Conservation (phyloP, 768 basidiomycete genomes). For the Termitomyces sp. region DNA sequence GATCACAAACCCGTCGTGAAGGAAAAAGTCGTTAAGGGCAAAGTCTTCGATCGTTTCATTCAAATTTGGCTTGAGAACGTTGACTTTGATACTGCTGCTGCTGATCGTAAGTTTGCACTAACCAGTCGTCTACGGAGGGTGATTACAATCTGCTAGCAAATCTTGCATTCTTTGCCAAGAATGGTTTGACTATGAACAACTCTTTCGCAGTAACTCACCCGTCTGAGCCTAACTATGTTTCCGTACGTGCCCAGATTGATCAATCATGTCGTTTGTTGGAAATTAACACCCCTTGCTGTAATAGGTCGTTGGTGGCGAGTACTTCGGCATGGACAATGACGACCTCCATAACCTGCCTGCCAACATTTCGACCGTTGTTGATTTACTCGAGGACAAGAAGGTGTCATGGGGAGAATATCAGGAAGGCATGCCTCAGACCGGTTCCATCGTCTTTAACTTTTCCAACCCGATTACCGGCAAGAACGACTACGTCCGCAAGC, state of each 20-base stretch:
- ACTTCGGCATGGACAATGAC: slow-evolving; percentile 38
- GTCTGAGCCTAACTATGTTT: slow-evolving; percentile 56
- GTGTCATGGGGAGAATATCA: slow-evolving; percentile 60
- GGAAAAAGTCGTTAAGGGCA: slow-evolving; percentile 14
- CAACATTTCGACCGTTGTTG: slow-evolving; percentile 52
- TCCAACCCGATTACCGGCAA: slow-evolving; percentile 10
- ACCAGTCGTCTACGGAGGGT: background rate
- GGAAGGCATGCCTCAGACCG: slow-evolving; percentile 50
- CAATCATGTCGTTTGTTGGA: slow-evolving; percentile 13
- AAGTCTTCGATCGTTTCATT: slow-evolving; percentile 24
- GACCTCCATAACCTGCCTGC: slow-evolving; percentile 26
- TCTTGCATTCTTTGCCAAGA: slow-evolving; percentile 32
- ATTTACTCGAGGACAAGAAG: slow-evolving; percentile 51
- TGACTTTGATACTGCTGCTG: slow-evolving; percentile 30
- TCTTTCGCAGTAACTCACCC: slow-evolving; percentile 51
- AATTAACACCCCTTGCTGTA: background rate
- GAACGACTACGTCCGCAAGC: slow-evolving; percentile 24
- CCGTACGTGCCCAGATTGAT: slow-evolving; percentile 11
- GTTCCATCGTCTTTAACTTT: slow-evolving; percentile 35
- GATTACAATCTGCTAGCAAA: slow-evolving; percentile 8
- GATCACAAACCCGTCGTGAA: background rate
- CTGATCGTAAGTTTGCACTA: slow-evolving; percentile 16
- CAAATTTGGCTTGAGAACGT: slow-evolving; percentile 61
- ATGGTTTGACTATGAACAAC: slow-evolving; percentile 42
- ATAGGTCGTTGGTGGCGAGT: slow-evolving; percentile 11